A percentile compares a stretch with the other conserved stretches of the same genome.
These are phyloP conservation scores for Clonostachys chloroleuca DNA, from an alignment of 2,329 filamentous ascomycete genomes.

Conservation along the genomic window DNA sequence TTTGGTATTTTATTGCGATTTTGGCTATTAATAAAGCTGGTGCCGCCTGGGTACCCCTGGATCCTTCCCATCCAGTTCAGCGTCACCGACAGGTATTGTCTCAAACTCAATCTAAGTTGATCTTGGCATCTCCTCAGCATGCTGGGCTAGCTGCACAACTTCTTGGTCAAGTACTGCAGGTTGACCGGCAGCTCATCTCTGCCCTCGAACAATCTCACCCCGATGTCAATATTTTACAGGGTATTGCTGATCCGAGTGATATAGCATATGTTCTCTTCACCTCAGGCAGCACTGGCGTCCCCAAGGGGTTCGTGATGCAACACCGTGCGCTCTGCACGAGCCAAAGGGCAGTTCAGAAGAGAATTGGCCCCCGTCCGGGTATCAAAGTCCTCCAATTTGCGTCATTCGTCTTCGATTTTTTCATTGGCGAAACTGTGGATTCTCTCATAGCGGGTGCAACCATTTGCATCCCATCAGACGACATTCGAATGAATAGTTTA, in stretches of 20 bases:
- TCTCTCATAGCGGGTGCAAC: slow-evolving; percentile 5
- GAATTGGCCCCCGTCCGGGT: neutral
- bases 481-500: slow-evolving; percentile 5
- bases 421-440: slow-evolving; percentile 3
- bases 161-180: too few species aligned
- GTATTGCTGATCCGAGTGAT: neutral
- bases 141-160: neutral
- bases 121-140: too few species aligned
- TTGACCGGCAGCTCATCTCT: neutral
- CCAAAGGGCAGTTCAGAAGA: slow-evolving; percentile 5
- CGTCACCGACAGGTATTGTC: neutral
- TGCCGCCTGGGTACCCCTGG: slow-evolving; percentile 12
- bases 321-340: slow-evolving; percentile 11
- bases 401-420: slow-evolving; percentile 7
- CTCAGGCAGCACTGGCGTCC: slow-evolving; percentile 10
- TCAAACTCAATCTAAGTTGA: neutral
- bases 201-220: neutral
- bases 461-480: slow-evolving; percentile 7
- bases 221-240: neutral
- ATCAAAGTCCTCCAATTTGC: slow-evolving; percentile 1
- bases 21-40: slow-evolving; percentile 14
- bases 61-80: slow-evolving; percentile 4
- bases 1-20: slow-evolving; percentile 9
- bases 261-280: slow-evolving; percentile 7
- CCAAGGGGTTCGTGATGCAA: slow-evolving; percentile 13